Evolutionary conservation across 2,329 filamentous ascomycete species (phyloP), one percentile per base, ranked within the genome.

Genomic region (Cytospora schulzeri): DNA sequence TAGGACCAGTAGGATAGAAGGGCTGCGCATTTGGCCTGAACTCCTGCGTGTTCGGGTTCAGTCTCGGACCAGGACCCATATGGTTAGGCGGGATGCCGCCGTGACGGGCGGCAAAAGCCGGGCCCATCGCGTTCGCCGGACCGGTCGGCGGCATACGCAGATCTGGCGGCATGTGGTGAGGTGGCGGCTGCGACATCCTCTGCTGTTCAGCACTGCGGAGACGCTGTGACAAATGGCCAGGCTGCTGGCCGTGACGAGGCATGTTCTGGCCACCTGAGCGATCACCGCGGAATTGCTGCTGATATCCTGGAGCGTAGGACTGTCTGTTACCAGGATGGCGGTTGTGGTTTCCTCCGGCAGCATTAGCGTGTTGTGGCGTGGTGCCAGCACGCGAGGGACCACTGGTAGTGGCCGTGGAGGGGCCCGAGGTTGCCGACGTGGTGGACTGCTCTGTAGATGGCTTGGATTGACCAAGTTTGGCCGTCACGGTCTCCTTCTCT

Each of bases 1-100:
- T 91, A n/a, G 82, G 80, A 28, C 83, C 81, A 57, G 79, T 91
- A 6, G 91, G 94, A 69, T 88, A 94, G 77, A 99, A 98, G 1
- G 89, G 83, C 53, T 86, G 85, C 0, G 93, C 93, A 67, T 90
- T 90, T 5, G 91, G 88, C 68, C 90, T 88, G 78, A 97, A 98
- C 72, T 97, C 93, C 73, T 85, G 82, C 69, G 82, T 88, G 70
- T 86, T 88, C 8, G 87, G 87, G 68, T 89, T 89, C 70, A 89
- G 73, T 74, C 87, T 87, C 54, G 79, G 80, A 11, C 64, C 64
- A n/a, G 65, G 57, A 4, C 79, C 78, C 70, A 85, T 78, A 59
- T 84, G 84, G 52, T 77, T 77, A 15, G 81, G 67, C 17, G 75
- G 78, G n/a, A 82, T 75, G 57, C 79, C 81, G 66, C 81, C 83